Conservation (phyloP, 179 eudicot species). For the Silene coronaria region DNA sequence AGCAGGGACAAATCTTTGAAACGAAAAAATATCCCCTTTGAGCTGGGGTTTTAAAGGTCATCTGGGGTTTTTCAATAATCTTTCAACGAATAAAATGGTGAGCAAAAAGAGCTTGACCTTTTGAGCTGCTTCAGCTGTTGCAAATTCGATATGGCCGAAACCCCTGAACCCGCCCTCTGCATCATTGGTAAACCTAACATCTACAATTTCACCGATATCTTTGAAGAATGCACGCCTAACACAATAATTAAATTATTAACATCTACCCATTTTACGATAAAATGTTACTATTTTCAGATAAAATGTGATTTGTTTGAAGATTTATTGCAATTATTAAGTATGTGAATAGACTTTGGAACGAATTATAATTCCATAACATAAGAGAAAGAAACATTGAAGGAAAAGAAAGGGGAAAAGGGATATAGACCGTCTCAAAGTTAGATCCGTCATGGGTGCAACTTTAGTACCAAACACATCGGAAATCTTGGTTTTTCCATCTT, state of each 20-base stretch:
- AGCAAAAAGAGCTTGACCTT: conserved; percentile 39
- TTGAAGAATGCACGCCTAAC: conserved; percentile 72
- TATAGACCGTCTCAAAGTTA: background rate
- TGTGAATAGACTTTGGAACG: too few relatives aligned
- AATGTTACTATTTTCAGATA: too few relatives aligned
- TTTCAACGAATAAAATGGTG: too few relatives aligned
- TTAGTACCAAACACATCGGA: background rate
- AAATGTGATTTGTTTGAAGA: too few relatives aligned
- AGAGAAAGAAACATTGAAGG: too few relatives aligned
- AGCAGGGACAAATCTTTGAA: background rate
- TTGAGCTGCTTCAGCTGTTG: conserved; percentile 58
- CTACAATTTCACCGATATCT: conserved; percentile 53
- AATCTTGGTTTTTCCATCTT: background rate
- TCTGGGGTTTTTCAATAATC: too few relatives aligned
- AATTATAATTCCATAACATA: too few relatives aligned
- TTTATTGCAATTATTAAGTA: too few relatives aligned
- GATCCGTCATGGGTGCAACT: background rate
- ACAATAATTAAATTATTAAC: background rate
- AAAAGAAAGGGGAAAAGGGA: too few relatives aligned
- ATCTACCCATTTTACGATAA: too few relatives aligned
- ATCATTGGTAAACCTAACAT: conserved; percentile 54
- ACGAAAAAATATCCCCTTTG: background rate
- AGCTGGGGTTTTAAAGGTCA: too few relatives aligned
- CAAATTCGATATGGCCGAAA: conserved; percentile 88
- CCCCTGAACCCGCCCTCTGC: conserved; percentile 62